Base-by-base conservation (phyloP, 116 monocot species). In the Cymodocea nodosa region DNA sequence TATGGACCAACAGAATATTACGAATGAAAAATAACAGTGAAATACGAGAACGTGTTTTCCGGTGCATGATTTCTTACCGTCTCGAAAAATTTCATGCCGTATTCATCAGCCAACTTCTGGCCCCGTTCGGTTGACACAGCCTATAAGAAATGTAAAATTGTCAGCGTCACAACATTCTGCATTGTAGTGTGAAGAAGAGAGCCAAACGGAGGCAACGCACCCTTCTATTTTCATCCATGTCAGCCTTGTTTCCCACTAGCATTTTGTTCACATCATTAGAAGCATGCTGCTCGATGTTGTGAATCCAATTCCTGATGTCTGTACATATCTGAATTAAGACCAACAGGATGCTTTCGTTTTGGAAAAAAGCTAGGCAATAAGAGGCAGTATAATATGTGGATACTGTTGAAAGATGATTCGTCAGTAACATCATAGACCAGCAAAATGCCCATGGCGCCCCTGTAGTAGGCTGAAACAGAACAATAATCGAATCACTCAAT, bases 181-280 rank as follows among this genome's bases (percentile, higher is more conserved):
- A 37, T 8, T 19, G 18, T 22, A 54, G 16, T 2, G 48, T 2
- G 48, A 64, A 69, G 35, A 58, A 56, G 48, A 34, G 35, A 60
- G 24, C 0, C 51, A 60, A 30, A 39, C 5, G 35, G 24, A 63
- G 12, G n/a, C n/a, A 37, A 55, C 52, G 17, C 23, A 73, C 89
- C 82, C 89, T 75, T 77, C 82, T 84, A 80, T 85, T 89, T 68
- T 89, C 84, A 71, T 84, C 89, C 89, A 89, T 89, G 62, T 89
- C 89, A 62, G 89, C 84, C 51, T 89, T 89, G 73, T 89, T 89
- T 3, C 89, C 89, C 15, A 89, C 84, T 30, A 89, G 60, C 59
- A 89, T 84, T 66, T 89, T 89, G 67, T 89, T 85, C 30, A 89
- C 89, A 67, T 80, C 84, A 71, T 84, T 82, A 63, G 89, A 89